These are phyloP conservation scores for Dimargaris verticillata DNA, from an alignment of 192 early-diverging fungal species.

Conservation along the genomic window DNA sequence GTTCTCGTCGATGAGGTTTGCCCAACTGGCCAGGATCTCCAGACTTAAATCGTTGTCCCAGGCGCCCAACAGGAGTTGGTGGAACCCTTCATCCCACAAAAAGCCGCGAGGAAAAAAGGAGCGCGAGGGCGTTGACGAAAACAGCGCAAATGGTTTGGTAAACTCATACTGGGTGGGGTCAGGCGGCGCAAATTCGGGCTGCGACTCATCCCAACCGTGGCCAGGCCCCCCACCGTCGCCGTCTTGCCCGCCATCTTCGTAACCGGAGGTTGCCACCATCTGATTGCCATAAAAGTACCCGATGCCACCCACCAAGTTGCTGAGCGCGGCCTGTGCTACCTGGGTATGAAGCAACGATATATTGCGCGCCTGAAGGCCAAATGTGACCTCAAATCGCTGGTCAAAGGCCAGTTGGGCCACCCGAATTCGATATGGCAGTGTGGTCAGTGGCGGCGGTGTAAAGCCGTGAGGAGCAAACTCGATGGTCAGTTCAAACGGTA, in stretches of 20 bases:
- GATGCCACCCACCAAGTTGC: constrained; percentile 78
- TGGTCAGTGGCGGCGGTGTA: not conserved
- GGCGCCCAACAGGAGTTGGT: constrained; percentile 60
- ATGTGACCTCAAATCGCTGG: constrained; percentile 44
- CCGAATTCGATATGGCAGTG: constrained; percentile 14
- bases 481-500: not conserved
- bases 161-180: constrained; percentile 25
- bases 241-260: constrained; percentile 14
- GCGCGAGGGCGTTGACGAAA: constrained; percentile 68
- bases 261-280: constrained; percentile 13
- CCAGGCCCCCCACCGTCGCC: constrained; percentile 36
- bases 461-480: not conserved
- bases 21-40: constrained; percentile 69
- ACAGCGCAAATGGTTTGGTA: constrained; percentile 50
- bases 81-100: constrained; percentile 92
- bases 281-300: constrained; percentile 39
- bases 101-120: constrained; percentile 96
- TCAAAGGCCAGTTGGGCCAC: constrained; percentile 36
- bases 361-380: constrained; percentile 39
- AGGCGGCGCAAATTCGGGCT: constrained; percentile 10
- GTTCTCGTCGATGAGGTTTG: constrained; percentile 48
- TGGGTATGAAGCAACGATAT: constrained; percentile 38
- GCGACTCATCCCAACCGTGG: constrained; percentile 24
- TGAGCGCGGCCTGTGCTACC: constrained; percentile 58
- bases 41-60: constrained; percentile 83